A percentile compares a stretch with the other conserved stretches of the same genome.
Conservation (phyloP, 2,329 filamentous ascomycete genomes). For the Fusarium beomiforme region DNA sequence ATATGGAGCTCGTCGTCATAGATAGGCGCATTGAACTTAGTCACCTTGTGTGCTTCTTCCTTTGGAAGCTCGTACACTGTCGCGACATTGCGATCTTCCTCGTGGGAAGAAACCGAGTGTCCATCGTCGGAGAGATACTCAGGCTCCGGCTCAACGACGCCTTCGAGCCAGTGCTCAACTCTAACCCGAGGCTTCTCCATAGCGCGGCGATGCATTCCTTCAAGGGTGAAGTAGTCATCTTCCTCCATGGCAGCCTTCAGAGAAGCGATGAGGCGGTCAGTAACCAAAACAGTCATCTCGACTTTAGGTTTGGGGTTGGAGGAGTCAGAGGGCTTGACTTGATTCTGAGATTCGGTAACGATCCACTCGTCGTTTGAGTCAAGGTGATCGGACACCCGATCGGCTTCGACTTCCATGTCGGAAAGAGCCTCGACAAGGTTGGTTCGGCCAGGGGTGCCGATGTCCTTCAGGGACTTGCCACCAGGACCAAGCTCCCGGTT, state of each 20-base stretch:
- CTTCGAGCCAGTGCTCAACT: neutral
- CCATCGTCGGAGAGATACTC: neutral
- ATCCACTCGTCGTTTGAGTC: neutral
- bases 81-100: neutral
- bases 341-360: neutral
- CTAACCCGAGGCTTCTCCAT: rapidly evolving
- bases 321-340: neutral
- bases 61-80: neutral
- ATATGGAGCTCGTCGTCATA: neutral
- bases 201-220: rapidly evolving
- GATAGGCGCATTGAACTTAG: neutral
- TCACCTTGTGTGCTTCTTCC: too few relatives aligned
- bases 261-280: too few relatives aligned
- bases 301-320: neutral
- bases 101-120: neutral
- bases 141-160: rapidly evolving
- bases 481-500: neutral
- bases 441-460: neutral
- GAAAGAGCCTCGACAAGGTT: neutral
- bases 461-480: neutral
- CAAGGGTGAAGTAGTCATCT: rapidly evolving
- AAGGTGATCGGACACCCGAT: neutral
- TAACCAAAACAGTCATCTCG: neutral
- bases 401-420: neutral
- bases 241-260: neutral